A percentile compares a stretch with the other conserved stretches of the same genome.
phyloP scores from a whole-genome alignment of 2,329 filamentous ascomycete species.

The Nemania serpens region DNA sequence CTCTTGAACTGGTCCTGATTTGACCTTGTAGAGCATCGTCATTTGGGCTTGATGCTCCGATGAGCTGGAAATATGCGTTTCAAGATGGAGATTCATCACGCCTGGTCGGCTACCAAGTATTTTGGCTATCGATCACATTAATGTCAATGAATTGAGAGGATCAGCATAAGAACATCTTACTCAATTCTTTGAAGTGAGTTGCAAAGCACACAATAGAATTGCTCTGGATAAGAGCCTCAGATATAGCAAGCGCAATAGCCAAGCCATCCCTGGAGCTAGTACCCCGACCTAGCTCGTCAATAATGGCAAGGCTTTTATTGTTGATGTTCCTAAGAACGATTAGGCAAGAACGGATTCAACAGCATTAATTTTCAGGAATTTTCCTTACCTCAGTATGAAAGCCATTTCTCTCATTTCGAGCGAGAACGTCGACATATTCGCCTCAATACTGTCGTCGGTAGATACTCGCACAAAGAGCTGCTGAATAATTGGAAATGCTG shows the following conservation, averaged over 20 bases:
- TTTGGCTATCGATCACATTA: constrained; percentile 52
- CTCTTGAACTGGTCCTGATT: constrained; percentile 70
- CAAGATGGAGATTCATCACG: constrained; percentile 81
- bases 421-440: constrained; percentile 91
- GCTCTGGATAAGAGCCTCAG: constrained; percentile 83
- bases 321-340: constrained; percentile 67
- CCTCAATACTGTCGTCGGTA: constrained; percentile 84
- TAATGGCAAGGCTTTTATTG: constrained; percentile 74
- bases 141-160: neutral
- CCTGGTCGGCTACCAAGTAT: constrained; percentile 76
- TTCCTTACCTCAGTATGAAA: constrained; percentile 72
- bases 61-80: constrained; percentile 63
- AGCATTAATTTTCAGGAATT: neutral
- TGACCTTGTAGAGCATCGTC: constrained; percentile 86
- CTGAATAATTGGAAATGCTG: constrained; percentile 77
- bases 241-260: constrained; percentile 86
- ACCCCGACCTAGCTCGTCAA: constrained; percentile 90
- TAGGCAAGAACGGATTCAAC: constrained; percentile 8
- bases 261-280: constrained; percentile 89
- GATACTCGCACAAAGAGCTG: constrained; percentile 88
- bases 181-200: constrained; percentile 86
- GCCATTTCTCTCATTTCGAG: constrained; percentile 96
- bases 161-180: constrained; percentile 40
- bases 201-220: constrained; percentile 87
- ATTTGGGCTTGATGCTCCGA: constrained; percentile 63